phyloP scores from a whole-genome alignment of 2,329 filamentous ascomycete genomes.

The Clonostachys solani region DNA sequence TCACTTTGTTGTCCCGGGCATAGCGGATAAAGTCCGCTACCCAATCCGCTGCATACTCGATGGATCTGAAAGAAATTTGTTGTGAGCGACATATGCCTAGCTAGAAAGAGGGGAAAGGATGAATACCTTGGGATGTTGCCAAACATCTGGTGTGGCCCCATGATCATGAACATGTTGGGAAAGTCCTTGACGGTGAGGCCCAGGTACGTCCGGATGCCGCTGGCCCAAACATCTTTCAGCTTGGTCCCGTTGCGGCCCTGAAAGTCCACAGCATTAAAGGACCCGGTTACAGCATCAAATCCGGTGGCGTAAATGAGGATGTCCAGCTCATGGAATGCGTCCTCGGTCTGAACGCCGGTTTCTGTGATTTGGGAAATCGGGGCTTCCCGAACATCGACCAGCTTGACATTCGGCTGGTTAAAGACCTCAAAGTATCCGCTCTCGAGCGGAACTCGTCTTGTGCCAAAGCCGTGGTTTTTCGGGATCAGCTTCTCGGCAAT shows the following conservation, averaged over 20 bases:
- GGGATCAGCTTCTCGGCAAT: neutral
- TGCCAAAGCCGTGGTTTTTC: neutral
- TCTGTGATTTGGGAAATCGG: neutral
- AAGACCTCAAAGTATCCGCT: neutral
- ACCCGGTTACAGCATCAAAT: conserved; percentile 8
- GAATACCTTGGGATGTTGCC: conserved; percentile 29
- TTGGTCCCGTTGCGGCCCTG: conserved; percentile 33
- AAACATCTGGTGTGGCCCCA: conserved; percentile 37
- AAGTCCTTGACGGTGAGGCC: conserved; percentile 34
- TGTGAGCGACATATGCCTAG: too few species aligned
- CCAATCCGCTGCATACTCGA: conserved; percentile 11
- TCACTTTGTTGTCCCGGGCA: conserved; percentile 21
- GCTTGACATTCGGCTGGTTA: neutral
- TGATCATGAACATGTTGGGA: conserved; percentile 43
- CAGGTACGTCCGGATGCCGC: conserved; percentile 30
- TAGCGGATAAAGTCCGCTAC: conserved; percentile 25
- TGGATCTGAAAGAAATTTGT: too few species aligned
- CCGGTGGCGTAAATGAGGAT: neutral
- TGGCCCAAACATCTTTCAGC: conserved; percentile 10
- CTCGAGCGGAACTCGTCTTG: neutral
- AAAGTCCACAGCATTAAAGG: conserved; percentile 31
- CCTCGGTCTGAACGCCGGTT: neutral
- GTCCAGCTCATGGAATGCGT: conserved; percentile 12
- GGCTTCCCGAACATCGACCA: neutral
- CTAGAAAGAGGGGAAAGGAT: too few species aligned